Percentiles rank a stretch among this genome's conserved stretches.
Evolutionary conservation across 2,329 filamentous ascomycete genomes (phyloP).

Genomic region (Fusarium clavum): DNA sequence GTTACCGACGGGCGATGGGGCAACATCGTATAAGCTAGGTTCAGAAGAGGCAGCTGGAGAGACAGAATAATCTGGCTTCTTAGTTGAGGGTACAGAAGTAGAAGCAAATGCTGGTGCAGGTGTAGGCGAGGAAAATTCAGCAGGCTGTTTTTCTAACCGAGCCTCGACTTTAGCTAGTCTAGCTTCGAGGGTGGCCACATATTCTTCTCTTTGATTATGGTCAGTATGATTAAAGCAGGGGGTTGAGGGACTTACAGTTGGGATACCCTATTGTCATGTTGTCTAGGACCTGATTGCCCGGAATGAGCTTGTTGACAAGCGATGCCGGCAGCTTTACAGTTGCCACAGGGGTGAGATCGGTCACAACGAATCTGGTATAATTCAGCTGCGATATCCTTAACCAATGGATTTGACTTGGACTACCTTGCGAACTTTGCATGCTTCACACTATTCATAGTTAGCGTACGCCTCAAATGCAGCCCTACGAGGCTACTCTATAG

Average conservation of each 20-base stretch:
- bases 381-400: not conserved
- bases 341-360: constrained; percentile 25
- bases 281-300: constrained; percentile 12
- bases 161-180: constrained; percentile 28
- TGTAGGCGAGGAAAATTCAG: not conserved
- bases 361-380: constrained; percentile 30
- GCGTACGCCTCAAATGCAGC: not conserved
- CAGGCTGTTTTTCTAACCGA: constrained; percentile 6
- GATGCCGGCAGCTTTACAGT: constrained; percentile 30
- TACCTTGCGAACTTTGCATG: constrained; percentile 36
- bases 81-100: not conserved
- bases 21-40: not conserved
- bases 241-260: constrained; percentile 12
- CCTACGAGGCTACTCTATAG: not conserved
- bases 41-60: constrained; percentile 17
- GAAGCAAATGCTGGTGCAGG: not conserved
- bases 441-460: constrained; percentile 31
- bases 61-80: not conserved
- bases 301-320: constrained; percentile 28
- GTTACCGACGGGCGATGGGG: not conserved
- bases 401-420: not conserved
- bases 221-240: not conserved
- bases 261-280: constrained; percentile 20
- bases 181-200: constrained; percentile 18
- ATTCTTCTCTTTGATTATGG: constrained; percentile 15